These are phyloP conservation scores for Talaromyces sp. DNA, from an alignment of 2,329 filamentous ascomycete species.

Conservation along the genomic window DNA sequence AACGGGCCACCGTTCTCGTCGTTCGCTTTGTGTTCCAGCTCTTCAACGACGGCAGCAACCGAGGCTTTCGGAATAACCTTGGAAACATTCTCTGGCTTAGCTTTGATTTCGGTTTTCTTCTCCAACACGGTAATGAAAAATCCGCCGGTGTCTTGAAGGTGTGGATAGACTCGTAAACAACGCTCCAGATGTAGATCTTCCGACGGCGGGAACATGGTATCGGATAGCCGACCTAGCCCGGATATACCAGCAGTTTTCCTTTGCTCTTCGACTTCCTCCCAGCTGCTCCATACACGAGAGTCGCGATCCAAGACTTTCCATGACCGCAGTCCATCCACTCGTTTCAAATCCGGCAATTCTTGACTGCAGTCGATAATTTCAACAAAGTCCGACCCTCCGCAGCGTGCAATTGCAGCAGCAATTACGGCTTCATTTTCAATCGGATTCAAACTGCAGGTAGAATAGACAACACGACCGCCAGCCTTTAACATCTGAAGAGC, in stretches of 20 bases:
- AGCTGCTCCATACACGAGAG: conserved; percentile 71
- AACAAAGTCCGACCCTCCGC: conserved; percentile 76
- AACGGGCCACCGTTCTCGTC: conserved; percentile 23
- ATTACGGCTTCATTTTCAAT: conserved; percentile 95
- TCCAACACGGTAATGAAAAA: conserved; percentile 97
- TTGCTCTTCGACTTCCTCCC: conserved; percentile 72
- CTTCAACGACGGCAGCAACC: conserved; percentile 30
- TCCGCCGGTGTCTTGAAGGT: conserved; percentile 90
- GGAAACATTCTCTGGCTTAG: conserved; percentile 58
- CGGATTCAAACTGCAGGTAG: conserved; percentile 98
- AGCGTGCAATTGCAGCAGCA: conserved; percentile 80
- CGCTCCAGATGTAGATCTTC: conserved; percentile 71
- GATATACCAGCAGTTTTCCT: conserved; percentile 57
- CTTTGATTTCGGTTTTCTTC: conserved; percentile 82
- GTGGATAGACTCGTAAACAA: conserved; percentile 91
- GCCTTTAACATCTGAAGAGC: conserved; percentile 94
- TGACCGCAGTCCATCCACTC: conserved; percentile 67
- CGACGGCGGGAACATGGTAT: conserved; percentile 75
- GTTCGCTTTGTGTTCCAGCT: conserved; percentile 29
- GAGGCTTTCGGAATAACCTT: conserved; percentile 35
- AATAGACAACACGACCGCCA: conserved; percentile 92
- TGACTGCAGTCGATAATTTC: conserved; percentile 78
- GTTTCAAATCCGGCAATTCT: conserved; percentile 69
- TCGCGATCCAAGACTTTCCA: conserved; percentile 93
- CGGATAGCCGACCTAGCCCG: conserved; percentile 63